Percentiles rank a stretch among this genome's conserved stretches.
Evolutionary conservation across 139 green algal species (phyloP).

Genomic region (Tetraselmis striata): DNA sequence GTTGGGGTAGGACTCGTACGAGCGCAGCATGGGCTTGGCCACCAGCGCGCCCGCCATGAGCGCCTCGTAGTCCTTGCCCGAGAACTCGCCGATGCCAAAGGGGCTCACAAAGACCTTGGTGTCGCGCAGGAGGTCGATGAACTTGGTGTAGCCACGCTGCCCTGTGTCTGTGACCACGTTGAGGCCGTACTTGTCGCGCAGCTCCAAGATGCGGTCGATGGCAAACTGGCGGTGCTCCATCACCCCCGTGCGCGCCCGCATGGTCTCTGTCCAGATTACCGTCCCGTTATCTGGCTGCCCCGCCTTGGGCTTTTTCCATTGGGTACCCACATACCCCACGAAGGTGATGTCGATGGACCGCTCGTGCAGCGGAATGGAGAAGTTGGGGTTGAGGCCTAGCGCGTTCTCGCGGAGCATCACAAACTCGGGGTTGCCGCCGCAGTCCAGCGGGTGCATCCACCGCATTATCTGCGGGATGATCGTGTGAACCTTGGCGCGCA

Average conservation of each 20-base stretch:
- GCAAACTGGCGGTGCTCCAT: not conserved
- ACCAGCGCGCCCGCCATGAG: constrained; percentile 2
- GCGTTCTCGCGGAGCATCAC: not conserved
- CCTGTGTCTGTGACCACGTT: not conserved
- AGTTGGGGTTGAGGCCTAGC: not conserved
- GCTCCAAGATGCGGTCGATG: not conserved
- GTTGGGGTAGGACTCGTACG: constrained; percentile 1
- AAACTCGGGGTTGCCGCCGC: not conserved
- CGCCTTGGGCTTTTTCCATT: not conserved
- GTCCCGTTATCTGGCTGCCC: not conserved
- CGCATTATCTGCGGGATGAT: not conserved
- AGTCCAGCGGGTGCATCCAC: not conserved
- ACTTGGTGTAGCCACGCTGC: not conserved
- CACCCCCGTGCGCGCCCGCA: not conserved
- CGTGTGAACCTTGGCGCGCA: not conserved
- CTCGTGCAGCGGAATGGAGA: not conserved
- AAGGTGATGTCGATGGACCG: constrained; percentile 5
- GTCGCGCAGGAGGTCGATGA: not conserved
- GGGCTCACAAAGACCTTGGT: constrained; percentile 9
- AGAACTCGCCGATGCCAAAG: constrained; percentile 3
- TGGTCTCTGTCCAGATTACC: not conserved
- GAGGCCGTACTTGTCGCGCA: not conserved
- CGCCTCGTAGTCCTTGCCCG: constrained; percentile 6
- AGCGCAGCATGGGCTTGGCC: constrained; percentile 4
- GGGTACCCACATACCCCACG: not conserved